Conservation (phyloP, 2,329 filamentous ascomycete species). For the Talaromyces sp. region DNA sequence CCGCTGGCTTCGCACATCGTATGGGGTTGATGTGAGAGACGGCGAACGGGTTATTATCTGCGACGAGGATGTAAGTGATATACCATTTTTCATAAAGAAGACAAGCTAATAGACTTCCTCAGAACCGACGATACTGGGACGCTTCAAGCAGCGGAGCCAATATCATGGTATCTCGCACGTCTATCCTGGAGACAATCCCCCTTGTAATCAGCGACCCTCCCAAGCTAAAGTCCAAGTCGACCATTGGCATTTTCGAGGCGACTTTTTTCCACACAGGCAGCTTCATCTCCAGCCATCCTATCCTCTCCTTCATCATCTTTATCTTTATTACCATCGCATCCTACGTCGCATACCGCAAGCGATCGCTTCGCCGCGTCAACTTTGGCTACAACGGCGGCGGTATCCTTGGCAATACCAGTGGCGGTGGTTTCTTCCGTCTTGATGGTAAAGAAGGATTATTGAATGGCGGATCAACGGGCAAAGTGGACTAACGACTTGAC, state of each 20-base stretch:
- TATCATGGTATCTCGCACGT: slow-evolving; percentile 83
- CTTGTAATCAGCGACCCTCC: slow-evolving; percentile 46
- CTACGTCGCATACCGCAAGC: slow-evolving; percentile 15
- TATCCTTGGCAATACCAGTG: slow-evolving; percentile 26
- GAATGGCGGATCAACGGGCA: slow-evolving; percentile 38
- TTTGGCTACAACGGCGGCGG: slow-evolving; percentile 1
- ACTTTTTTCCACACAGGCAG: slow-evolving; percentile 42
- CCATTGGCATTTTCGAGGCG: slow-evolving; percentile 41
- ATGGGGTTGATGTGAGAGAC: slow-evolving; percentile 77
- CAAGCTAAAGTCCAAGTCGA: slow-evolving; percentile 46
- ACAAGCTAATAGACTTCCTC: not conserved
- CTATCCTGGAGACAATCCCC: slow-evolving; percentile 74
- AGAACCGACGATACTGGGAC: slow-evolving; percentile 96
- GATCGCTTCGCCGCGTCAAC: not conserved
- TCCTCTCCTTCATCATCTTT: slow-evolving; percentile 37
- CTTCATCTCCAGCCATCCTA: slow-evolving; percentile 39
- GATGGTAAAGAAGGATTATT: slow-evolving; percentile 45
- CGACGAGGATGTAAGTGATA: slow-evolving; percentile 78
- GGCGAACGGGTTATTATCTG: slow-evolving; percentile 95
- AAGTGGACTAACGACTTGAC: slow-evolving; percentile 38
- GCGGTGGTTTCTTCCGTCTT: slow-evolving; percentile 43
- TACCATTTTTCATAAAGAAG: not conserved
- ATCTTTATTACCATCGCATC: slow-evolving; percentile 27
- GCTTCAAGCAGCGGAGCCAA: slow-evolving; percentile 80
- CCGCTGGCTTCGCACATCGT: slow-evolving; percentile 91